These are phyloP conservation scores for Alternaria metachromatica DNA, from an alignment of 2,329 filamentous ascomycete genomes.

Conservation along the genomic window DNA sequence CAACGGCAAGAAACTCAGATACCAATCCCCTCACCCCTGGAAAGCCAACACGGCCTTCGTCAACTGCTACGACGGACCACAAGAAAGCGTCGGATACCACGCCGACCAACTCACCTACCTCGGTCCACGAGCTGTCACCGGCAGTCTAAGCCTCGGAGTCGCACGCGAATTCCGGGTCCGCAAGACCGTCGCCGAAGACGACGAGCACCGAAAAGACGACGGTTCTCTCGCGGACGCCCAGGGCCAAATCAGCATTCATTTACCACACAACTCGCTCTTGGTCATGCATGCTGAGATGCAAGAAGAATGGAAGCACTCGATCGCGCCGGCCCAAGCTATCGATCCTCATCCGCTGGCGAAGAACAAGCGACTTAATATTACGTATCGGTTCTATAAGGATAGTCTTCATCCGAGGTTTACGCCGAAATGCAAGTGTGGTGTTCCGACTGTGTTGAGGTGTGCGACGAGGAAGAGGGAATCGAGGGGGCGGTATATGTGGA, in stretches of 20 bases:
- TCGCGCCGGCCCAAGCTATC: slow-evolving; percentile 76
- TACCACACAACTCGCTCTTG: slow-evolving; percentile 91
- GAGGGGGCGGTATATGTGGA: slow-evolving; percentile 87
- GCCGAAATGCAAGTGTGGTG: slow-evolving; percentile 76
- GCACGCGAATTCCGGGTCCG: slow-evolving; percentile 92
- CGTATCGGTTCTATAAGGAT: slow-evolving; percentile 84
- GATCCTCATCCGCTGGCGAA: slow-evolving; percentile 84
- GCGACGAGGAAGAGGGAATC: slow-evolving; percentile 80
- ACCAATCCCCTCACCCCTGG: slow-evolving; percentile 78
- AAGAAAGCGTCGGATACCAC: slow-evolving; percentile 89
- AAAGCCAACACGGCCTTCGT: slow-evolving; percentile 89
- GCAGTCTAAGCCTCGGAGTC: slow-evolving; percentile 87
- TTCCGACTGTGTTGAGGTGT: slow-evolving; percentile 74
- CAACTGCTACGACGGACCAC: slow-evolving; percentile 86
- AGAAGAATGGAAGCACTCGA: slow-evolving; percentile 92
- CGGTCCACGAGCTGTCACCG: slow-evolving; percentile 86
- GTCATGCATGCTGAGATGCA: slow-evolving; percentile 99
- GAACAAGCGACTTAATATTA: slow-evolving; percentile 87
- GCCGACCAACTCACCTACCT: slow-evolving; percentile 92
- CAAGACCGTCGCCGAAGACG: slow-evolving; percentile 69
- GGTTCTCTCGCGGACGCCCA: slow-evolving; percentile 64
- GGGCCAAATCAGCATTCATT: slow-evolving; percentile 89
- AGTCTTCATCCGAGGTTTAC: slow-evolving; percentile 79
- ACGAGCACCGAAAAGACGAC: slow-evolving; percentile 50
- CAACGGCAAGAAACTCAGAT: slow-evolving; percentile 72